Evolutionary conservation across 148 eudicot species (phyloP).

Genomic region (Heliosperma pusillum): DNA sequence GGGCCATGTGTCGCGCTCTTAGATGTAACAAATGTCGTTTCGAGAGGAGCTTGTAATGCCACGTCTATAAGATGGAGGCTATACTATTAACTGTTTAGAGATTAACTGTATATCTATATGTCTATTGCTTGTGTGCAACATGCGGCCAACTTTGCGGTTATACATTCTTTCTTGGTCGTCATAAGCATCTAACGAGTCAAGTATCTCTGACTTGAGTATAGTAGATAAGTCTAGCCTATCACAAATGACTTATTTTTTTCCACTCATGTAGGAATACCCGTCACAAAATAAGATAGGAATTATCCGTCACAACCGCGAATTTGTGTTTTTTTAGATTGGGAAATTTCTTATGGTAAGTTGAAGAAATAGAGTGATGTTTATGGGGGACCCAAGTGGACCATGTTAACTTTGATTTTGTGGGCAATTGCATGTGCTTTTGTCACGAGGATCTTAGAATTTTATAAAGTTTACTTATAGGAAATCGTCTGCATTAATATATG

Average conservation of each 20-base stretch:
- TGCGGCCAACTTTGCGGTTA: conserved; percentile 14
- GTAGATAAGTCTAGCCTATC: too few relatives aligned
- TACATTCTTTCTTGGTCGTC: too few relatives aligned
- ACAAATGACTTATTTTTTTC: too few relatives aligned
- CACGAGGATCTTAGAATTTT: conserved; percentile 4
- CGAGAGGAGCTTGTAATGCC: background rate
- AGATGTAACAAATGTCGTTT: background rate
- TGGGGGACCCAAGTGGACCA: conserved; percentile 27
- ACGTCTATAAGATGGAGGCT: background rate
- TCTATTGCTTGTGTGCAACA: conserved; percentile 15
- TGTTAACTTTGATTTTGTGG: conserved; percentile 23
- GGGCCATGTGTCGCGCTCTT: conserved; percentile 6
- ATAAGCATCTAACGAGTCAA: too few relatives aligned
- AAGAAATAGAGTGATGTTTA: conserved; percentile 14
- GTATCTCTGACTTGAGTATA: too few relatives aligned
- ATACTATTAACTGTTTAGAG: background rate
- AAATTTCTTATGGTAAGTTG: background rate
- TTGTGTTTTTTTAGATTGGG: background rate
- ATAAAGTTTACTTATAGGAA: background rate
- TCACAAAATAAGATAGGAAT: too few relatives aligned
- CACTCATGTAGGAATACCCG: too few relatives aligned
- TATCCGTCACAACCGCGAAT: too few relatives aligned
- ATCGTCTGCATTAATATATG: conserved; percentile 1
- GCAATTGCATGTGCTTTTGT: conserved; percentile 32
- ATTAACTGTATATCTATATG: background rate